Evolutionary conservation across 768 basidiomycete species (phyloP).

Genomic region (Royoungia palumana): DNA sequence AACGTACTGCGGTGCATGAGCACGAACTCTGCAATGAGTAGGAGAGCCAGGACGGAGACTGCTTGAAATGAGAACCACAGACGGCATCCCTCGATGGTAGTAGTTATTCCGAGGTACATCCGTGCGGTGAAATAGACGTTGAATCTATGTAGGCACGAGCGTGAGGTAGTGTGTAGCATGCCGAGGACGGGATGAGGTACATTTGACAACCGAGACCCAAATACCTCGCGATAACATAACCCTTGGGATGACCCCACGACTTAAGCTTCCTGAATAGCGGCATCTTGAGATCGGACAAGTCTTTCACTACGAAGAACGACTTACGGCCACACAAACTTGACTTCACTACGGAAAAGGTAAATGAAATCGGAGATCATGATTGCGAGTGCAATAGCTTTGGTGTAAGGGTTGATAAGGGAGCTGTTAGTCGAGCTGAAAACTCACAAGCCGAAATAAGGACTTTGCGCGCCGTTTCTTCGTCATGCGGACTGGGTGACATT

Average conservation of each 20-base stretch:
- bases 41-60: conserved; percentile 9
- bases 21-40: conserved; percentile 9
- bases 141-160: conserved; percentile 7
- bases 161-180: too few relatives aligned
- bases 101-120: conserved; percentile 12
- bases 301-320: background rate
- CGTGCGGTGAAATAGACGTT: conserved; percentile 21
- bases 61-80: conserved; percentile 21
- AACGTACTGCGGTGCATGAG: conserved; percentile 22
- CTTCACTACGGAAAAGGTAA: conserved; percentile 14
- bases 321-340: conserved; percentile 21
- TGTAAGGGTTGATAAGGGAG: background rate
- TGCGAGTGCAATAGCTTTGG: conserved; percentile 2
- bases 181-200: conserved; percentile 13
- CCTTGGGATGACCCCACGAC: conserved; percentile 4
- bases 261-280: conserved; percentile 8
- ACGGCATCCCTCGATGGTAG: conserved; percentile 7
- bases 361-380: conserved; percentile 19
- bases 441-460: conserved; percentile 16
- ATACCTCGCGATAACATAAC: conserved; percentile 16
- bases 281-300: background rate
- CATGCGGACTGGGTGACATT: too few relatives aligned
- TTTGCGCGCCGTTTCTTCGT: background rate
- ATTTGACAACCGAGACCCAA: conserved; percentile 14
- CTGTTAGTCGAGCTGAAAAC: background rate